A percentile compares a stretch with the other conserved stretches of the same genome.
These are phyloP conservation scores for Suillus paluster DNA, from an alignment of 768 basidiomycete species.

Conservation along the genomic window DNA sequence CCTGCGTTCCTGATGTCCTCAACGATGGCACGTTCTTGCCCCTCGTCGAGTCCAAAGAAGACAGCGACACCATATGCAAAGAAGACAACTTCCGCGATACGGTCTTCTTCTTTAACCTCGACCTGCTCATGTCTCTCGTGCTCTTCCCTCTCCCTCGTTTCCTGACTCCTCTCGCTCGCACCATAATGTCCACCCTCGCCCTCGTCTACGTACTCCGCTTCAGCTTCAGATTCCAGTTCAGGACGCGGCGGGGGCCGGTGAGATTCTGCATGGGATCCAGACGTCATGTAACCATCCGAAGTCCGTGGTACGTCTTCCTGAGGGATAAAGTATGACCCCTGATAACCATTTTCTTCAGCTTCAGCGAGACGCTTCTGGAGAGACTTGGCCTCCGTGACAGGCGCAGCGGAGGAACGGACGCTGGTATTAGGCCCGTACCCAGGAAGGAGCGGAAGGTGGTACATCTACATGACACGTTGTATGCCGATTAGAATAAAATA, in stretches of 20 bases:
- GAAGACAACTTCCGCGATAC: conserved; percentile 76
- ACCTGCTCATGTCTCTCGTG: conserved; percentile 13
- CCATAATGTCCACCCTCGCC: conserved; percentile 13
- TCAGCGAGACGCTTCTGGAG: conserved; percentile 74
- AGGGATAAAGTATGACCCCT: conserved; percentile 77
- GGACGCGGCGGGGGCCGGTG: conserved; percentile 25
- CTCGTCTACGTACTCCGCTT: conserved; percentile 17
- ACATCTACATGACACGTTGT: conserved; percentile 60
- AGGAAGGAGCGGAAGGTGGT: conserved; percentile 88
- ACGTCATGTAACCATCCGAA: conserved; percentile 68
- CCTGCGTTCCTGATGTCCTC: conserved; percentile 83
- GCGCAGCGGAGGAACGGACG: conserved; percentile 80
- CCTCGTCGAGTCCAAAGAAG: conserved; percentile 85
- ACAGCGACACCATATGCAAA: conserved; percentile 91
- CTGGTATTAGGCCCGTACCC: conserved; percentile 88
- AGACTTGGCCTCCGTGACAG: conserved; percentile 55
- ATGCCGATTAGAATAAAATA: neutral
- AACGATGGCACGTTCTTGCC: conserved; percentile 79
- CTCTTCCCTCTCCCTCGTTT: conserved; percentile 13
- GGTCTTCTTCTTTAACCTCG: conserved; percentile 41
- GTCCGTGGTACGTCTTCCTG: conserved; percentile 33
- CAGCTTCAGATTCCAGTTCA: conserved; percentile 17
- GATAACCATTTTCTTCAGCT: conserved; percentile 89
- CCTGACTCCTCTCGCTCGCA: conserved; percentile 18
- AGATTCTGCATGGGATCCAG: conserved; percentile 43